Base-by-base conservation (phyloP, 257 asterid species). In the Handroanthus guayacan region DNA sequence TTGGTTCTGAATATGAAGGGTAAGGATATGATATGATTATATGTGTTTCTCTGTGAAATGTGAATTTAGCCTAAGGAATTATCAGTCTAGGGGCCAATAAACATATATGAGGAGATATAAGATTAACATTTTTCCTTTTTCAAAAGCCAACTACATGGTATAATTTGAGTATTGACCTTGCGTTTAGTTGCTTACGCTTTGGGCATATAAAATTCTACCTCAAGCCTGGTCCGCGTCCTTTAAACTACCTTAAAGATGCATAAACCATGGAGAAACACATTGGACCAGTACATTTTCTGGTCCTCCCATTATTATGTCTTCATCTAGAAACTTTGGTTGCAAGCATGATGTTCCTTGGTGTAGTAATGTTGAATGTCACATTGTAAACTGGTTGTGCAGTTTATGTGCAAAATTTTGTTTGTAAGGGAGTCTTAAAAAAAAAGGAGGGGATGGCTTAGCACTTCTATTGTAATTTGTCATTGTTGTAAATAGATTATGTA, bases 1-100 rank as follows among this genome's bases (percentile, higher is more conserved):
- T 93, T 79, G 99, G 98, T 50, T 95, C 99, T 1, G 99, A 95
- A 78, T 91, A 90, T 71, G 99, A 93, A 89, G 99, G 99, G 99
- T 93, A 84, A 86, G 92, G 50, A 58, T 74, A 58, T 75, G 11
- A 54, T 71, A 38, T 37, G 41, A 51, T 73, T 38, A 58, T 52
- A 50, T 78, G 9, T 69, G 62, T 41, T 72, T 74, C 57, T 38
- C n/a, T 56, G 12, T 73, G 18, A 55, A 70, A 18, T 25, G 1
- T 25, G 31, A 25, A 25, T 25, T 66, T 78, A 50, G 63, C 76
- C 25, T 78, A 67, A 78, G 20, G 14, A 12, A 50, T 68, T 66
- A 43, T 68, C 44, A 7, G 51, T 73, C 6, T 65, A 58, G 56
- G 64, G 62, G n/a, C 13, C 45, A 39, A 41, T 34, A 37, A 11